Evolutionary conservation across 352 stramenopile species (phyloP).

Genomic region (Plasmopara muralis): DNA sequence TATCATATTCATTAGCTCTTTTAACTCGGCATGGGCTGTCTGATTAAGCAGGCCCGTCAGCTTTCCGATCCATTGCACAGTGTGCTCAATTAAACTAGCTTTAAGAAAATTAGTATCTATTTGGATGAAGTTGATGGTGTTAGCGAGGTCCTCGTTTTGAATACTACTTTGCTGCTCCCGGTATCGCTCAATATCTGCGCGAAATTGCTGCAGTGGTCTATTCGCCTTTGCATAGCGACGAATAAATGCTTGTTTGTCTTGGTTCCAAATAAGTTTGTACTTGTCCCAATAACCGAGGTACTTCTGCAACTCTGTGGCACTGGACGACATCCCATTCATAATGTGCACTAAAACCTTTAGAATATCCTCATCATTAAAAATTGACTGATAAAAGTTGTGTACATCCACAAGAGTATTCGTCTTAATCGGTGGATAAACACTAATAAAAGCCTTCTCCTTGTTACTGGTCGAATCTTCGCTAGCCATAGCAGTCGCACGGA

Average conservation of each 20-base stretch:
- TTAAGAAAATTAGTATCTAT: constrained; percentile 93
- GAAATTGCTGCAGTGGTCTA: constrained; percentile 87
- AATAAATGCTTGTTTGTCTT: constrained; percentile 94
- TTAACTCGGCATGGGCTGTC: constrained; percentile 84
- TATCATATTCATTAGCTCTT: constrained; percentile 85
- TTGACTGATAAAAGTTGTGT: constrained; percentile 90
- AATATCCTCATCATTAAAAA: constrained; percentile 94
- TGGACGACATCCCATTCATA: constrained; percentile 95
- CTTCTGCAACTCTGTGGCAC: constrained; percentile 90
- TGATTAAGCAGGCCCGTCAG: constrained; percentile 89
- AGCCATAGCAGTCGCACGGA: constrained; percentile 18
- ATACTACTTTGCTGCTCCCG: constrained; percentile 89
- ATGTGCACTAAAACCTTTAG: constrained; percentile 93
- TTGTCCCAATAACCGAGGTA: constrained; percentile 95
- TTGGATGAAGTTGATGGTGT: constrained; percentile 94
- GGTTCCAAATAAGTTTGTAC: constrained; percentile 91
- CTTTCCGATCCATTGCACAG: constrained; percentile 91
- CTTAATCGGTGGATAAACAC: constrained; percentile 10
- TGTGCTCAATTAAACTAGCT: constrained; percentile 86
- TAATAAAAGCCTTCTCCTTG: constrained; percentile 15
- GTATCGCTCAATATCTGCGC: constrained; percentile 90
- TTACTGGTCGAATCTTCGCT: constrained; percentile 13
- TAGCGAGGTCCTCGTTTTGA: constrained; percentile 87
- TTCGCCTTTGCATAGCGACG: constrained; percentile 94
- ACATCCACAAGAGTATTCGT: constrained; percentile 5